These are phyloP conservation scores for Phoma sp. DNA, from an alignment of 2,329 filamentous ascomycete species.

Conservation along the genomic window DNA sequence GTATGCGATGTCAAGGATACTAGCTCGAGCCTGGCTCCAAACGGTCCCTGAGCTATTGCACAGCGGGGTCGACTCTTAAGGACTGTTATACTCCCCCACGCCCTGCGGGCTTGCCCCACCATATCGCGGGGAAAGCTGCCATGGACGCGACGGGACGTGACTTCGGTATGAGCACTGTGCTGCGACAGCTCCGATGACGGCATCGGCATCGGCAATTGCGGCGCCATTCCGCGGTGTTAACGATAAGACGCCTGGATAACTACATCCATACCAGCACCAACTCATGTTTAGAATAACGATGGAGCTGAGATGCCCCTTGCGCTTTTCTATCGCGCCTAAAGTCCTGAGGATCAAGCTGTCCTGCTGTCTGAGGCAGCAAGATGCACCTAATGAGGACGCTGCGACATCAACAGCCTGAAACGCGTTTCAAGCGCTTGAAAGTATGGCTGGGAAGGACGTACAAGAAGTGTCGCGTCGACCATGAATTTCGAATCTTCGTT, in stretches of 20 bases:
- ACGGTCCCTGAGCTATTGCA: neutral
- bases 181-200: conserved; percentile 5
- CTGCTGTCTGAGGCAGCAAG: conserved; percentile 8
- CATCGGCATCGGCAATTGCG: conserved; percentile 3
- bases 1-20: neutral
- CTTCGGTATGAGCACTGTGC: conserved; percentile 1
- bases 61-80: neutral
- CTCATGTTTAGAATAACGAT: too few species aligned
- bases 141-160: conserved; percentile 4
- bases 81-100: neutral
- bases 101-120: conserved; percentile 14
- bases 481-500: neutral
- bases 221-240: conserved; percentile 1
- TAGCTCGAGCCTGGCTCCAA: neutral
- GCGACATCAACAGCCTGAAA: conserved; percentile 18
- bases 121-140: conserved; percentile 13
- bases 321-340: too few species aligned
- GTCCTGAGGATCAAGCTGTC: neutral
- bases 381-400: conserved; percentile 3
- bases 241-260: neutral
- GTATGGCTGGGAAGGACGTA: neutral
- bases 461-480: neutral
- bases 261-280: too few species aligned
- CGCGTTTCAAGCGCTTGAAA: conserved; percentile 13
- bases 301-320: too few species aligned